Conservation (phyloP, 768 basidiomycete species). For the Sarcomyxa edulis region DNA sequence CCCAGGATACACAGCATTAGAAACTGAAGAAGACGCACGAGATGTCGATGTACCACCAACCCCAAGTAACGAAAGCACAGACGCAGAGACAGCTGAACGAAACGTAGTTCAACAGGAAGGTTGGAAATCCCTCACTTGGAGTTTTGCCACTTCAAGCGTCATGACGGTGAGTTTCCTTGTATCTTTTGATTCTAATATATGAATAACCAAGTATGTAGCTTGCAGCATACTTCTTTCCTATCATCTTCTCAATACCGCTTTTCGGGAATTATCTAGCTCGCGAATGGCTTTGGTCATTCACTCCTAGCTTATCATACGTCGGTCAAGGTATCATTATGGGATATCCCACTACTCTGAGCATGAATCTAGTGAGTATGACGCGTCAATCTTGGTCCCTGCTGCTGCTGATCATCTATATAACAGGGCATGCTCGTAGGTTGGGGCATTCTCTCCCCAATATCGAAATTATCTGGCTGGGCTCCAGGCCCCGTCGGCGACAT, state of each 20-base stretch:
- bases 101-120: conserved; percentile 59
- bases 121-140: conserved; percentile 74
- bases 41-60: no score
- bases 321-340: conserved; percentile 99
- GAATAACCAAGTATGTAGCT: conserved; percentile 41
- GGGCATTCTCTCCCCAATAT: conserved; percentile 87
- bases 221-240: conserved; percentile 83
- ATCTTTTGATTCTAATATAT: conserved; percentile 7
- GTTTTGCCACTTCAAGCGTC: conserved; percentile 68
- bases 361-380: conserved; percentile 66
- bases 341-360: conserved; percentile 87
- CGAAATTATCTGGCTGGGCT: conserved; percentile 84
- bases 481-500: conserved; percentile 89
- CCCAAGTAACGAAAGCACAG: conserved; percentile 14
- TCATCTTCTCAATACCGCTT: conserved; percentile 80
- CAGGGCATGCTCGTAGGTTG: conserved; percentile 97
- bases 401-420: conserved; percentile 3
- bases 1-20: conserved; percentile 47
- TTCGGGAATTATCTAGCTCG: conserved; percentile 81
- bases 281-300: conserved; percentile 92
- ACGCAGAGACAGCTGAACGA: conserved; percentile 32
- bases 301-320: conserved; percentile 87
- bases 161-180: conserved; percentile 57
- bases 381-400: conserved; percentile 1
- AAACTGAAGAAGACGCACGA: conserved; percentile 26